Evolutionary conservation across 1,284 basidiomycete species (phyloP), one percentile per base, ranked within the genome.

Genomic region (Mrakiaceae sp.): DNA sequence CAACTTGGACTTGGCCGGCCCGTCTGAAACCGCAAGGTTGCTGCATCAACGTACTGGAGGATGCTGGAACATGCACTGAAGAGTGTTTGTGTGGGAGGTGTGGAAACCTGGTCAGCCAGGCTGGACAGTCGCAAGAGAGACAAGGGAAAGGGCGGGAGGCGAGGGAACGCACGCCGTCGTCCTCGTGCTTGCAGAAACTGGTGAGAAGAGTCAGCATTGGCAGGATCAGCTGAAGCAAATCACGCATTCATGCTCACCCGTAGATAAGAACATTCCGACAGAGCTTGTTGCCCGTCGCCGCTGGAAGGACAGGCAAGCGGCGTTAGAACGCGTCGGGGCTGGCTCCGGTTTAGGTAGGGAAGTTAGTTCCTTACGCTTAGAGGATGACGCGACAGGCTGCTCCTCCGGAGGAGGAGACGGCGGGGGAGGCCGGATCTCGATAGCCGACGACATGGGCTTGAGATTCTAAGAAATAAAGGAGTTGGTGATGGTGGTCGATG

Each of bases 191-290:
- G 50, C 62, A 63, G n/a, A 43, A 63, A 11, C 62, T 63, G 62
- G 12, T 16, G 39, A n/a, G n/a, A 42, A n/a, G n/a, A 11, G 42
- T 9, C 16, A 4, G 47, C 16, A 39, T 43, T 46, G 46, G 46
- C 50, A 50, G 43, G 48, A 11, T 43, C 39, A 43, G 44, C 14
- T 5, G 46, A 48, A 27, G 40, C 64, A 39, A 16, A 60, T 3
- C 44, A 52, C 11, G 51, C 50, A 47, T 16, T 48, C 14, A 40
- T 4, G 58, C 62, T 39, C n/a, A 63, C 62, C 64, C 64, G 10
- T 66, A 50, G 50, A 66, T 61, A 44, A 66, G 46, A 43, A 58
- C 55, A 56, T 66, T 66, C 1, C 64, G 55, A 27, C 64, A 66
- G 9, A 66, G 51, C 58, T 66, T 66, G 44, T 54, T 47, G 27